These are phyloP conservation scores for Hepatocystis sp. DNA, from an alignment of 169 alveolate species.

Conservation along the genomic window DNA sequence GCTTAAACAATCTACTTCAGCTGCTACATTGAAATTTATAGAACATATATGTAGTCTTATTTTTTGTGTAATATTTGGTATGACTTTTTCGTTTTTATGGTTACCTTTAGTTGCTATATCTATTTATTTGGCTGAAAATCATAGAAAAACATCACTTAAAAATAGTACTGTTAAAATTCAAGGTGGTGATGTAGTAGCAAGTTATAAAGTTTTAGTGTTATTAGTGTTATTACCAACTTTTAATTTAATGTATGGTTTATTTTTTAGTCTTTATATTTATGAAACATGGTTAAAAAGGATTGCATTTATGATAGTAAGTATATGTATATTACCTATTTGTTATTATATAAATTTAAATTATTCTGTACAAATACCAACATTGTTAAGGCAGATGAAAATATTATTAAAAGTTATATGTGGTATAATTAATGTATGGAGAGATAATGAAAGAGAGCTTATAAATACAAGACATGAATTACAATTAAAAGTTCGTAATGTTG, in stretches of 20 bases:
- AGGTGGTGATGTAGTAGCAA: constrained; percentile 92
- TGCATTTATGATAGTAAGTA: constrained; percentile 68
- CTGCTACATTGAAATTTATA: constrained; percentile 86
- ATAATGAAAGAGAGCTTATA: constrained; percentile 89
- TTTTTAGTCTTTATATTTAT: constrained; percentile 82
- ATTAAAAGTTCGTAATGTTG: constrained; percentile 85
- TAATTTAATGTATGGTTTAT: constrained; percentile 86
- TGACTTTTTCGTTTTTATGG: constrained; percentile 91
- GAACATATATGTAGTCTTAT: constrained; percentile 82
- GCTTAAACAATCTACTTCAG: constrained; percentile 90
- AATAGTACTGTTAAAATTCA: constrained; percentile 88
- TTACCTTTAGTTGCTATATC: constrained; percentile 90
- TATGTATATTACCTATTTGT: constrained; percentile 79
- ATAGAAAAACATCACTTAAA: constrained; percentile 85
- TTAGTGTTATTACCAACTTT: constrained; percentile 90
- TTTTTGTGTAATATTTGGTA: constrained; percentile 84
- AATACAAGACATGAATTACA: constrained; percentile 89
- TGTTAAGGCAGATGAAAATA: constrained; percentile 83
- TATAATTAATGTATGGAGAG: constrained; percentile 90
- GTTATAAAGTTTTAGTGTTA: constrained; percentile 91
- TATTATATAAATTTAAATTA: constrained; percentile 86
- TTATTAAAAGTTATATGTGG: constrained; percentile 81
- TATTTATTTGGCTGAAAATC: constrained; percentile 89
- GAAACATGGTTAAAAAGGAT: constrained; percentile 76
- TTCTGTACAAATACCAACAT: constrained; percentile 81